Evolutionary conservation across 148 eudicot species (phyloP).

Genomic region (Arbutus unedo): DNA sequence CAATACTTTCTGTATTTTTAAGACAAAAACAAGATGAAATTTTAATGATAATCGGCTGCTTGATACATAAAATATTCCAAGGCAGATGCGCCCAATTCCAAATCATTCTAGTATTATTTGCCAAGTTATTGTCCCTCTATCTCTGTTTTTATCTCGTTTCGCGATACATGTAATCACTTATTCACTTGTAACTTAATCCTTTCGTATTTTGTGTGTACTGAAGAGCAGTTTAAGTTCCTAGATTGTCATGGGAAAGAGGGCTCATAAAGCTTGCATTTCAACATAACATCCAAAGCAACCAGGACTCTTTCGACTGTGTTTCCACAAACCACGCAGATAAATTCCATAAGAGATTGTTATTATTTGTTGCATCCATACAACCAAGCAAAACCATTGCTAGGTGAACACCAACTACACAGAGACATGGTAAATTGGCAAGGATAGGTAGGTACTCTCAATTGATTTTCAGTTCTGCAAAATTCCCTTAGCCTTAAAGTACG

Average conservation of each 20-base stretch:
- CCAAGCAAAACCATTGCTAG: neutral
- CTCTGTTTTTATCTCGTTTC: neutral
- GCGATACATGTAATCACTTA: neutral
- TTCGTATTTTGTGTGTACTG: neutral
- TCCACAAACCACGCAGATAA: neutral
- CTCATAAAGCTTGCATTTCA: neutral
- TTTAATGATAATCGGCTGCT: neutral
- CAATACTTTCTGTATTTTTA: neutral
- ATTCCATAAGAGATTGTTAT: neutral
- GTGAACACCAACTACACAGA: neutral
- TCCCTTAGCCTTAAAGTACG: conserved; percentile 41
- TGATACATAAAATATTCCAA: neutral
- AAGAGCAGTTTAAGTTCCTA: neutral
- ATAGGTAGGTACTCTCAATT: neutral
- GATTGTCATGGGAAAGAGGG: neutral
- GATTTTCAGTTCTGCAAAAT: conserved; percentile 40
- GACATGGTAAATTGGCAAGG: neutral
- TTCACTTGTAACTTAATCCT: neutral
- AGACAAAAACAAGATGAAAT: neutral
- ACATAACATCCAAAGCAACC: neutral
- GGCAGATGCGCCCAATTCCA: neutral
- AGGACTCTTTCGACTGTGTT: neutral
- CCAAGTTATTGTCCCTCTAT: neutral
- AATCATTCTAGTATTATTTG: neutral
- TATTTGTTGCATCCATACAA: neutral